A percentile compares a stretch with the other conserved stretches of the same genome.
These are phyloP conservation scores for Pseudevernia furfuracea DNA, from an alignment of 495 filamentous ascomycete genomes.

Conservation along the genomic window DNA sequence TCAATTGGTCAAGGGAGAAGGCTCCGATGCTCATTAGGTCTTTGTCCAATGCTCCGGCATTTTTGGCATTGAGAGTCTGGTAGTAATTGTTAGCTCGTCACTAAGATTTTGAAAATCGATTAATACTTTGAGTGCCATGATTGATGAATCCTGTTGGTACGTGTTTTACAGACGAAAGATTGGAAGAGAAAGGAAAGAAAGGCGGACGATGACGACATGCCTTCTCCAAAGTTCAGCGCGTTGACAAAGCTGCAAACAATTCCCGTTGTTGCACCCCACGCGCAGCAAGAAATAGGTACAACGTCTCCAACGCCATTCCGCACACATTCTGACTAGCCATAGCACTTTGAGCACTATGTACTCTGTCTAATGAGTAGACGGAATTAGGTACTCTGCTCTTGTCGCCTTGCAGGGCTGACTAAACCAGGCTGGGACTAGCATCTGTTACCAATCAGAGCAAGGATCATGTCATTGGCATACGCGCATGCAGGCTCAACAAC, in stretches of 20 bases:
- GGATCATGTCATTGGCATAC: too few relatives aligned
- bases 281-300: not conserved
- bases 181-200: not conserved
- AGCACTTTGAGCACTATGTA: not conserved
- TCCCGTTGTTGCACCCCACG: not conserved
- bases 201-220: constrained; percentile 10
- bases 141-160: not conserved
- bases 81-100: not conserved
- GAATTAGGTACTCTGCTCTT: not conserved
- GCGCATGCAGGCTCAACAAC: too few relatives aligned
- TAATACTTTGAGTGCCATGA: constrained; percentile 12
- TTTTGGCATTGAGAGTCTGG: constrained; percentile 79
- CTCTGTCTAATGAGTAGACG: not conserved
- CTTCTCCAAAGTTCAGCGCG: not conserved
- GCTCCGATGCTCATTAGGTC: constrained; percentile 91
- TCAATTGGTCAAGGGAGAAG: constrained; percentile 92
- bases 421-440: not conserved
- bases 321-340: not conserved
- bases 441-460: not conserved
- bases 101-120: not conserved
- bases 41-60: constrained; percentile 79
- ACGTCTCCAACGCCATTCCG: not conserved
- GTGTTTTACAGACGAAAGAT: not conserved
- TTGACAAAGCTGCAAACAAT: not conserved
- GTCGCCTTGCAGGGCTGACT: not conserved